Percentiles rank a stretch among this genome's conserved stretches.
These are phyloP conservation scores for Myriosclerotinia curreyana DNA, from an alignment of 2,329 filamentous ascomycete genomes.

Conservation along the genomic window DNA sequence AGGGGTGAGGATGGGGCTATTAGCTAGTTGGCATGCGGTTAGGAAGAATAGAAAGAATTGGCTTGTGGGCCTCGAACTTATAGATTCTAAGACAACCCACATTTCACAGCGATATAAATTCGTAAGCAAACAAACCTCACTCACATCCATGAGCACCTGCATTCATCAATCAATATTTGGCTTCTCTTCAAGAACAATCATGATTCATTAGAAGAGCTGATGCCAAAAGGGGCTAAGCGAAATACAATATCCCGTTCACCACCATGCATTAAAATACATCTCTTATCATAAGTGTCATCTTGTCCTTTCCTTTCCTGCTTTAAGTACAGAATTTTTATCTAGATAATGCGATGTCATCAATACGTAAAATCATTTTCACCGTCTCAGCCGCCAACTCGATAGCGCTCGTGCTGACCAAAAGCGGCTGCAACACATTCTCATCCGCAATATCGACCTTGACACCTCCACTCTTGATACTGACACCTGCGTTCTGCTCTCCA, in stretches of 20 bases:
- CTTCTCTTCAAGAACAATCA: slow-evolving; percentile 14
- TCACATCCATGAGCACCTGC: too few species aligned
- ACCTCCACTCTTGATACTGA: slow-evolving; percentile 96
- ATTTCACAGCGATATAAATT: background rate
- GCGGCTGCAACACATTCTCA: slow-evolving; percentile 93
- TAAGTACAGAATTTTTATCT: slow-evolving; percentile 29
- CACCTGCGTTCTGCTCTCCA: slow-evolving; percentile 92
- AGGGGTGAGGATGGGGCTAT: background rate
- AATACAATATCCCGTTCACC: slow-evolving; percentile 13
- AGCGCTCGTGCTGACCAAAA: slow-evolving; percentile 94
- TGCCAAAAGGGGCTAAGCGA: slow-evolving; percentile 24
- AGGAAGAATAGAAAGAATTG: background rate
- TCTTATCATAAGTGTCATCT: slow-evolving; percentile 18
- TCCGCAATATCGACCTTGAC: slow-evolving; percentile 96
- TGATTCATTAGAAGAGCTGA: slow-evolving; percentile 18
- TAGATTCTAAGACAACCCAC: background rate
- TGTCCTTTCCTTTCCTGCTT: slow-evolving; percentile 12
- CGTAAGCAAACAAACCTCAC: background rate
- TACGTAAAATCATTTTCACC: slow-evolving; percentile 58
- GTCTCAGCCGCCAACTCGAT: slow-evolving; percentile 97
- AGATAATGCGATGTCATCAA: slow-evolving; percentile 37
- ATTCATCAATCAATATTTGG: background rate
- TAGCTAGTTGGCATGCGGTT: too few species aligned
- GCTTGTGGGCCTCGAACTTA: background rate
- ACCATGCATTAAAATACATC: slow-evolving; percentile 22